Evolutionary conservation across 148 eudicot species (phyloP), one percentile per base, ranked within the genome.

Genomic region (Nepenthes gracilis): DNA sequence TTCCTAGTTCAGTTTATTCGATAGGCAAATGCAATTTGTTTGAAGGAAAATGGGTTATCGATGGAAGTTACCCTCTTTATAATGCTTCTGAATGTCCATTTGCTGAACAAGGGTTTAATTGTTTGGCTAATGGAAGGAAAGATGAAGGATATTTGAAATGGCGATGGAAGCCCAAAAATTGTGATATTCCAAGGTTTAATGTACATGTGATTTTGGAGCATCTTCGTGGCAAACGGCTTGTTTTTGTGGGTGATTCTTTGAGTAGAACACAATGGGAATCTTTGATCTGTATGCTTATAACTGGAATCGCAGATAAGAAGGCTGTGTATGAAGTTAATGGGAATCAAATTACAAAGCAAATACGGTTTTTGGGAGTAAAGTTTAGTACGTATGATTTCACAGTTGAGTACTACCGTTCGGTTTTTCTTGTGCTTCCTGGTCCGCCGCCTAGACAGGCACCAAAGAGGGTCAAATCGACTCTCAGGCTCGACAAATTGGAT

Each of bases 241-340:
- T 85, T 43, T 92, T 92, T 62, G 94, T 92, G 61, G 97, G 97
- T 6, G 97, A 92, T 82, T 92, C 97, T 8, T 68, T 92, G 83
- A 84, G 88, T 71, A 73, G 97, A 59, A 88, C 94, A 35, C 97
- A 92, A 59, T 92, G 97, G 97, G 97, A 92, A 77, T 92, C 97
- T 9, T 77, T 92, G 80, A 72, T 92, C 55, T 92, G 97, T 77
- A 74, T 92, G 83, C 85, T 92, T 6, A 88, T 92, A 94, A 82
- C 75, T 2, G 97, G 96, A 6, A 75, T 88, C 15, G 90, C 80
- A 45, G 97, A 92, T 72, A 83, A 77, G 64, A 69, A 69, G 23
- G 81, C 80, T 63, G 96, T 92, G 55, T 88, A 81, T 79, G 96
- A 92, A 67, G 73, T 85, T 7, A 85, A 82, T 67, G 90, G 89